Evolutionary conservation across 2,329 filamentous ascomycete genomes (phyloP).

Genomic region (Xylariales sp.): DNA sequence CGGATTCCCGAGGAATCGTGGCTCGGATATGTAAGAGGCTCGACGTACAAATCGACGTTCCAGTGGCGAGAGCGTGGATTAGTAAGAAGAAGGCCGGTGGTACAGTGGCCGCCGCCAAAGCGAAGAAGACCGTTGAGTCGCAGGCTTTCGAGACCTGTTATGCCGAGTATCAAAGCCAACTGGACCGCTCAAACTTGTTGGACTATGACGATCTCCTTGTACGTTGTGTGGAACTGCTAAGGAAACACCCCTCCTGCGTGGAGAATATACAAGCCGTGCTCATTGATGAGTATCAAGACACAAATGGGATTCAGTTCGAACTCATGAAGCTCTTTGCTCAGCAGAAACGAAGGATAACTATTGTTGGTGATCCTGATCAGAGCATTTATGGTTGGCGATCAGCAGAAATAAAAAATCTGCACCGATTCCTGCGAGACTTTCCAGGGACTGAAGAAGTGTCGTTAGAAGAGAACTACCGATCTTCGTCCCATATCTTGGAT

Average conservation of each 20-base stretch:
- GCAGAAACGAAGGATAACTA: constrained; percentile 70
- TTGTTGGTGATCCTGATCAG: constrained; percentile 95
- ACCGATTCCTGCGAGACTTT: constrained; percentile 71
- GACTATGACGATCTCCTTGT: constrained; percentile 94
- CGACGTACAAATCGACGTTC: constrained; percentile 63
- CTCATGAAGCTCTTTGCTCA: constrained; percentile 86
- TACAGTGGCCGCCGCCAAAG: constrained; percentile 39
- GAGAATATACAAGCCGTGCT: constrained; percentile 86
- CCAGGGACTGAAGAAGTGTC: constrained; percentile 76
- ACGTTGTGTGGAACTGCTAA: constrained; percentile 75
- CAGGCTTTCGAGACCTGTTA: constrained; percentile 64
- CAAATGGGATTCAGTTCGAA: constrained; percentile 91
- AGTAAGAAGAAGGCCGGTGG: constrained; percentile 61
- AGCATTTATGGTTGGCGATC: constrained; percentile 97
- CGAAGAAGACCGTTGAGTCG: constrained; percentile 36
- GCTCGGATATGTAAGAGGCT: constrained; percentile 78
- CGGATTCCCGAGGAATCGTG: constrained; percentile 75
- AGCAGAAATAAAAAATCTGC: constrained; percentile 85
- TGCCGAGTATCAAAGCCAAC: constrained; percentile 70
- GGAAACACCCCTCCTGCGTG: constrained; percentile 71
- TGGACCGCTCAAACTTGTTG: constrained; percentile 73
- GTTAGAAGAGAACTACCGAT: constrained; percentile 91
- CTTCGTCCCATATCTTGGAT: constrained; percentile 77
- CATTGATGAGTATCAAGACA: constrained; percentile 97
- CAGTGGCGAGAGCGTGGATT: constrained; percentile 70